Evolutionary conservation across 768 basidiomycete species (phyloP).

Genomic region (Agrocybe chaxingu): DNA sequence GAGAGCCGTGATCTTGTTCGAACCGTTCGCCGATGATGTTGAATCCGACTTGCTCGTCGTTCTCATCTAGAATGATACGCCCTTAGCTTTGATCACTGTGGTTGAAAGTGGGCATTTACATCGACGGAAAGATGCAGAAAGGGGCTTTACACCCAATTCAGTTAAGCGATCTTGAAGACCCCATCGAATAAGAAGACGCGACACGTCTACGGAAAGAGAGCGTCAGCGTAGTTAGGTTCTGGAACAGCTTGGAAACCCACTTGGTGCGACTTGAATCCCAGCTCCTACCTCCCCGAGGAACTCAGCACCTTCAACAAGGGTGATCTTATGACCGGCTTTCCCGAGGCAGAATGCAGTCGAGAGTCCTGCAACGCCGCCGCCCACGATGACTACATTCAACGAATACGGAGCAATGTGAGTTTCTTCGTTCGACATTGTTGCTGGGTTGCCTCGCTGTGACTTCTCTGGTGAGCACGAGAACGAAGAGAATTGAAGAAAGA

Average conservation of each 20-base stretch:
- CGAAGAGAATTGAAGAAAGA: not conserved
- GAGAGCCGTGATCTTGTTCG: conserved; percentile 26
- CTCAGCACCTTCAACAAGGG: conserved; percentile 40
- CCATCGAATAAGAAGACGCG: conserved; percentile 47
- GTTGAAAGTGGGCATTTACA: conserved; percentile 25
- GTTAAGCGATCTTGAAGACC: conserved; percentile 41
- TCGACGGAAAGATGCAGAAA: conserved; percentile 35
- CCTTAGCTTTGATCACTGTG: not conserved
- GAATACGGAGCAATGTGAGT: conserved; percentile 6
- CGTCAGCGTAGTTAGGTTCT: too few relatives aligned
- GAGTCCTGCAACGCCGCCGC: conserved; percentile 50
- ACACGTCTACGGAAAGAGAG: conserved; percentile 29
- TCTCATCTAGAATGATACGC: conserved; percentile 18
- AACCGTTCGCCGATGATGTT: conserved; percentile 23
- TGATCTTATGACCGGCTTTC: conserved; percentile 44
- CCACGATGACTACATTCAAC: conserved; percentile 38
- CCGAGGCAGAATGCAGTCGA: conserved; percentile 43
- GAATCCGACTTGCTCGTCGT: conserved; percentile 27
- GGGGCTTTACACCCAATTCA: conserved; percentile 34
- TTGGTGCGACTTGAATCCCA: conserved; percentile 43
- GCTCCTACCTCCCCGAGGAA: conserved; percentile 45
- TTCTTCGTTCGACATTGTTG: conserved; percentile 10
- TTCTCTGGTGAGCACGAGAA: not conserved
- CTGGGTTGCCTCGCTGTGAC: conserved; percentile 7
- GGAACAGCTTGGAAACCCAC: conserved; percentile 1